phyloP scores from a whole-genome alignment of 106 monocot genomes.

The Platanthera guangdongensis region DNA sequence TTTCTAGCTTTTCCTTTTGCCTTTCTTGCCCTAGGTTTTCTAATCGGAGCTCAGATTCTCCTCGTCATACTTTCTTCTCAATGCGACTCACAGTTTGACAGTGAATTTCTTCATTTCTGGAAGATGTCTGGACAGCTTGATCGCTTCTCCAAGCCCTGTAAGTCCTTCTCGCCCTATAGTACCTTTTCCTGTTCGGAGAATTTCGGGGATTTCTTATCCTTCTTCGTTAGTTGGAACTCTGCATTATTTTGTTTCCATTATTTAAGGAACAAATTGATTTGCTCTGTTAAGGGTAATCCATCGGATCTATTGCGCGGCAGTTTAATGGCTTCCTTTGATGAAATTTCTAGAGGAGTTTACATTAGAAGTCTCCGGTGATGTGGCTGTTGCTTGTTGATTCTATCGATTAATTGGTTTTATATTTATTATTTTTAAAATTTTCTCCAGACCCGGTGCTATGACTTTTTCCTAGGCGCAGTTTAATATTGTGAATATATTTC shows the following conservation, averaged over 20 bases:
- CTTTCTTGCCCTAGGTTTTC: background rate
- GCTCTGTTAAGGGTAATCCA: background rate
- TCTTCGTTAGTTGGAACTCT: background rate
- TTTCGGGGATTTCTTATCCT: background rate
- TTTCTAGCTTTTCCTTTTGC: background rate
- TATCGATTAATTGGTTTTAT: background rate
- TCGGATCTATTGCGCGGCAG: too few species aligned
- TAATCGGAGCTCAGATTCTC: background rate
- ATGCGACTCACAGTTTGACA: background rate
- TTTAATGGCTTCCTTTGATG: too few species aligned
- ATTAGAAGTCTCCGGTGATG: background rate
- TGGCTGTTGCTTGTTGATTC: background rate
- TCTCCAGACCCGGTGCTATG: background rate
- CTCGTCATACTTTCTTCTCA: background rate
- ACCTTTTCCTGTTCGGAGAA: background rate
- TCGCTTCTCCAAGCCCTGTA: constrained; percentile 14
- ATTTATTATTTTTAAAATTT: too few species aligned
- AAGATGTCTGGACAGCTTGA: constrained; percentile 19
- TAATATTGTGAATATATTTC: constrained; percentile 1
- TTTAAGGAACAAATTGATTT: background rate
- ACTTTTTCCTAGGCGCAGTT: background rate
- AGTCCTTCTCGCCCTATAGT: background rate
- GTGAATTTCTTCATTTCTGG: background rate
- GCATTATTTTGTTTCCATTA: background rate
- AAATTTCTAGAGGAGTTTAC: background rate